Evolutionary conservation across 78 protist genomes (phyloP).

Genomic region (Protostelium mycophagum): DNA sequence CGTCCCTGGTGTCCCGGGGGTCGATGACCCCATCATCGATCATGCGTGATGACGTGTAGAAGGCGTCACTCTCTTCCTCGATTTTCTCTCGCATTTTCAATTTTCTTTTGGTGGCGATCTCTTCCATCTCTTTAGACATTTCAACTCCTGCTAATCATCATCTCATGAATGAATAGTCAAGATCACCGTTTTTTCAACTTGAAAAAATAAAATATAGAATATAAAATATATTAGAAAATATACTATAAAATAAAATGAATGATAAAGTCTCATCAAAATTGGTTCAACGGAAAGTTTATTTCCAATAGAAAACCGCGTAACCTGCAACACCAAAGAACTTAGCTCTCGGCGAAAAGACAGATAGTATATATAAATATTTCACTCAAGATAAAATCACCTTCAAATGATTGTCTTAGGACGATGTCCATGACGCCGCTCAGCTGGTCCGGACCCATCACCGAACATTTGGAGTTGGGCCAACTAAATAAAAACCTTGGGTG

Average conservation of each 20-base stretch:
- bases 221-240: no score
- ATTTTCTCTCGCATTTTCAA: neutral
- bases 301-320: no score
- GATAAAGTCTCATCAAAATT: no score
- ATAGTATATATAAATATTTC: neutral
- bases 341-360: no score
- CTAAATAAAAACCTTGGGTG: conserved; percentile 88
- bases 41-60: conserved; percentile 5
- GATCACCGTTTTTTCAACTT: no score
- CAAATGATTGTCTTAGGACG: neutral
- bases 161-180: neutral
- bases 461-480: conserved; percentile 91
- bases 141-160: neutral
- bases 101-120: neutral
- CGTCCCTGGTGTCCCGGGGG: conserved; percentile 77
- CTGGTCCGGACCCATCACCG: conserved; percentile 57
- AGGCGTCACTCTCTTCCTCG: conserved; percentile 72
- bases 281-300: no score
- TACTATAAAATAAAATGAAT: no score
- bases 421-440: conserved; percentile 30
- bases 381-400: neutral
- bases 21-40: conserved; percentile 94
- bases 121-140: neutral
- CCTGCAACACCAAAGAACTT: no score
- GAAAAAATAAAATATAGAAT: no score